These are phyloP conservation scores for Apiospora kogelbergensis DNA, from an alignment of 2,329 filamentous ascomycete species.

Conservation along the genomic window DNA sequence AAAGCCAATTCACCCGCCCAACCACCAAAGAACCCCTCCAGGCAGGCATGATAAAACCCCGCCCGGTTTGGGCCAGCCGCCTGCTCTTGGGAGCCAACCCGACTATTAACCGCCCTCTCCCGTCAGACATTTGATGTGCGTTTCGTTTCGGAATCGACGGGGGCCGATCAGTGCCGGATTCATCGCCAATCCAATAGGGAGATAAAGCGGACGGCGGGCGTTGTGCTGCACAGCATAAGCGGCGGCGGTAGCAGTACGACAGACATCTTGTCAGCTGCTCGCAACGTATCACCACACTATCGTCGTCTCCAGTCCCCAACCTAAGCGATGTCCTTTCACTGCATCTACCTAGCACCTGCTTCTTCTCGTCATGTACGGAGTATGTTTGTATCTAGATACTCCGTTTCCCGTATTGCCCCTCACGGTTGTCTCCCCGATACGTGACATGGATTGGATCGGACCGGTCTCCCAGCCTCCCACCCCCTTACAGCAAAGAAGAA, in stretches of 20 bases:
- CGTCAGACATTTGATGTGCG: no score
- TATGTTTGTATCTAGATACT: no score
- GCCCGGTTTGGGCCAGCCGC: background rate
- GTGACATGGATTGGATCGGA: background rate
- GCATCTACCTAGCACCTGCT: background rate
- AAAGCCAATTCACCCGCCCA: background rate
- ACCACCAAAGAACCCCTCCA: background rate
- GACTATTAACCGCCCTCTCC: background rate
- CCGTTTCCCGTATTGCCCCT: no score
- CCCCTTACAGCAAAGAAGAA: background rate
- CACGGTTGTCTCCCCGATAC: background rate
- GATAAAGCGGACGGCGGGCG: background rate
- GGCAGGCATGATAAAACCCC: background rate
- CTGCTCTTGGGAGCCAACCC: background rate
- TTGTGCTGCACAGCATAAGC: background rate
- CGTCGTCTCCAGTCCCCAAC: background rate
- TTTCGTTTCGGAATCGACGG: background rate
- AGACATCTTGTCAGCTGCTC: background rate
- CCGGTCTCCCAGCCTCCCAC: background rate
- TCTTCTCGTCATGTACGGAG: no score
- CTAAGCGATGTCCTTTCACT: background rate
- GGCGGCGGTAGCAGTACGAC: background rate
- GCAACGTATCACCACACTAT: slow-evolving; percentile 1
- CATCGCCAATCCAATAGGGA: background rate
- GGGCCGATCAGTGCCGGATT: background rate